Evolutionary conservation across 2,329 filamentous ascomycete genomes (phyloP).

Genomic region (Phialophora verrucosa): DNA sequence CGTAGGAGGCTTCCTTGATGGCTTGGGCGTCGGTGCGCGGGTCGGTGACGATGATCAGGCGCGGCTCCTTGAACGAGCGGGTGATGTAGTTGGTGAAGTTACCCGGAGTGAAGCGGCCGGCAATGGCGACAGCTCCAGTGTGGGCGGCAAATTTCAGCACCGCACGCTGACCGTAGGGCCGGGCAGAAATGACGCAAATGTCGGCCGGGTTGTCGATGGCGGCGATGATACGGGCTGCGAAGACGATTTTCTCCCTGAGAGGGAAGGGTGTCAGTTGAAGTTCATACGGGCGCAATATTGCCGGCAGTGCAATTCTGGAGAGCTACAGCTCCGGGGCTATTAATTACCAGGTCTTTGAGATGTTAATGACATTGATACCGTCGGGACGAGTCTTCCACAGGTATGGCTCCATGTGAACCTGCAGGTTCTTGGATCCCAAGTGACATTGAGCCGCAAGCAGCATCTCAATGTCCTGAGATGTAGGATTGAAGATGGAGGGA

Average conservation of each 20-base stretch:
- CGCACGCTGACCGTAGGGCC: constrained; percentile 98
- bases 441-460: constrained; percentile 96
- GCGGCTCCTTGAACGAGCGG: constrained; percentile 99
- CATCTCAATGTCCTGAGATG: constrained; percentile 98
- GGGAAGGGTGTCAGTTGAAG: constrained; percentile 16
- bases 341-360: constrained; percentile 98
- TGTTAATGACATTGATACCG: constrained; percentile 98
- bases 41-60: constrained; percentile 98
- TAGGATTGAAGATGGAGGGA: constrained; percentile 94
- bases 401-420: constrained; percentile 99
- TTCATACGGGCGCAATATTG: neutral
- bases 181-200: constrained; percentile 98
- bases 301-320: neutral
- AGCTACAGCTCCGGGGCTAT: neutral
- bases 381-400: constrained; percentile 99
- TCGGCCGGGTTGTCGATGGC: constrained; percentile 99
- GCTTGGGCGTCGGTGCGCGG: constrained; percentile 99
- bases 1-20: constrained; percentile 99
- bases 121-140: constrained; percentile 97
- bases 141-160: constrained; percentile 99
- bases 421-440: constrained; percentile 98
- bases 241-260: constrained; percentile 96
- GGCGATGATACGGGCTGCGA: constrained; percentile 97
- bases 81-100: constrained; percentile 99
- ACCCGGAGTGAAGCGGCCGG: constrained; percentile 99